phyloP scores from a whole-genome alignment of 2,329 filamentous ascomycete species.

The Orbilia oligospora region DNA sequence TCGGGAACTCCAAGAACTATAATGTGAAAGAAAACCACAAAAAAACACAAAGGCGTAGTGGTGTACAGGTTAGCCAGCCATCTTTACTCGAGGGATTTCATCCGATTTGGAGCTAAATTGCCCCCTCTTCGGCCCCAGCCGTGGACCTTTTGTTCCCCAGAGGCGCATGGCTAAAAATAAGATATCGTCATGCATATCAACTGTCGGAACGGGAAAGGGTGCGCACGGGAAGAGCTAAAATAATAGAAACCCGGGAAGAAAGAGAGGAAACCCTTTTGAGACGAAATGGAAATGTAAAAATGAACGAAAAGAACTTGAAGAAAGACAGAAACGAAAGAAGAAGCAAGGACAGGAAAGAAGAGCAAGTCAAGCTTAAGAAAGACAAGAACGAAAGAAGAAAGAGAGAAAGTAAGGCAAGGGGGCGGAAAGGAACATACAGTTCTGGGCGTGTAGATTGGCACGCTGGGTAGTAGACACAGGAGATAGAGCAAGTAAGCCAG shows the following conservation, averaged over 20 bases:
- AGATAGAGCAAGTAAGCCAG: slow-evolving; percentile 63
- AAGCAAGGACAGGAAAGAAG: not conserved
- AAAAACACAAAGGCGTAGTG: slow-evolving; percentile 54
- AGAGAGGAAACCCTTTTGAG: slow-evolving; percentile 6
- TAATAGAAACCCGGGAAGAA: slow-evolving; percentile 20
- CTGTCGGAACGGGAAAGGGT: slow-evolving; percentile 51
- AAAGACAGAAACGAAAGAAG: slow-evolving; percentile 5
- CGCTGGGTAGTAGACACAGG: slow-evolving; percentile 62
- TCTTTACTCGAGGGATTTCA: slow-evolving; percentile 22
- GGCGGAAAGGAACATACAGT: slow-evolving; percentile 61
- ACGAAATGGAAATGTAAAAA: not conserved
- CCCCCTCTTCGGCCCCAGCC: slow-evolving; percentile 9
- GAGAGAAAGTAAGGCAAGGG: slow-evolving; percentile 41
- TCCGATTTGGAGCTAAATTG: not conserved
- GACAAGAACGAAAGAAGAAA: slow-evolving; percentile 15
- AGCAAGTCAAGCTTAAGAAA: not conserved
- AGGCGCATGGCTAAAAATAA: slow-evolving; percentile 40
- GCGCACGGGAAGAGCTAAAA: slow-evolving; percentile 8
- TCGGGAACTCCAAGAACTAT: slow-evolving; percentile 86
- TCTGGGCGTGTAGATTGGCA: slow-evolving; percentile 63
- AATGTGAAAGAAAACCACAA: slow-evolving; percentile 64
- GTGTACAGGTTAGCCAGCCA: slow-evolving; percentile 59
- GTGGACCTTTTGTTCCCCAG: slow-evolving; percentile 26
- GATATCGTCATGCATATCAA: slow-evolving; percentile 48
- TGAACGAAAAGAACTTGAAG: not conserved